Evolutionary conservation across 768 basidiomycete species (phyloP), one percentile per base, ranked within the genome.

Genomic region (Rhizopogon vinicolor): DNA sequence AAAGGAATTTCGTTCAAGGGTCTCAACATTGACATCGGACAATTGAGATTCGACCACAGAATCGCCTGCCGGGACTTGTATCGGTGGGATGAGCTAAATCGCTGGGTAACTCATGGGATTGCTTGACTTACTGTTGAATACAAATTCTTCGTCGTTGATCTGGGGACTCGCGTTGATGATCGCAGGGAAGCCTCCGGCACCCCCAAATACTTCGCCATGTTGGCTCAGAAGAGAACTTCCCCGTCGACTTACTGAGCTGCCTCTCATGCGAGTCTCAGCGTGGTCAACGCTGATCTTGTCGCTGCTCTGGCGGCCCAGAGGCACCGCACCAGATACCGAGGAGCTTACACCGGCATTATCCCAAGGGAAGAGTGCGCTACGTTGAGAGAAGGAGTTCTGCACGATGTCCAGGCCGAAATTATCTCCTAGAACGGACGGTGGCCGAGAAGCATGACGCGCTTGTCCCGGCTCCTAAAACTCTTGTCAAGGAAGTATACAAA

Each of bases 291-390:
- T 77, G 41, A 78, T 63, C 44, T 74, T 72, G 51, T 80, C 79
- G 58, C 75, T 79, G 41, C 74, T 75, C 46, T 66, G 62, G 35
- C 55, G 51, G 7, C 60, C 66, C 13, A 65, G 54, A 19, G 69
- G 71, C 37, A 72, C 74, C 16, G 63, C 70, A 25, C 69, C 80
- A 33, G 63, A 60, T 25, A 72, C 74, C 33, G 79, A 84, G 1
- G 86, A 87, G 51, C 85, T 88, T 41, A 74, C 75, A 1, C 84
- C 87, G 5, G 89, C 89, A 65, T 91, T 80, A 63, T 92, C 89
- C 90, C 90, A 93, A 5, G 91, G 90, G 65, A 91, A 91, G 31
- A 91, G 65, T 8, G 85, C 83, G 59, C 83, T 87, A 35, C 78
- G 75, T 62, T 89, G 88, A 18, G 87, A 88, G 41, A 70, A 66